These are phyloP conservation scores for Populus deltoides DNA, from an alignment of 345 rosid species.

Conservation along the genomic window DNA sequence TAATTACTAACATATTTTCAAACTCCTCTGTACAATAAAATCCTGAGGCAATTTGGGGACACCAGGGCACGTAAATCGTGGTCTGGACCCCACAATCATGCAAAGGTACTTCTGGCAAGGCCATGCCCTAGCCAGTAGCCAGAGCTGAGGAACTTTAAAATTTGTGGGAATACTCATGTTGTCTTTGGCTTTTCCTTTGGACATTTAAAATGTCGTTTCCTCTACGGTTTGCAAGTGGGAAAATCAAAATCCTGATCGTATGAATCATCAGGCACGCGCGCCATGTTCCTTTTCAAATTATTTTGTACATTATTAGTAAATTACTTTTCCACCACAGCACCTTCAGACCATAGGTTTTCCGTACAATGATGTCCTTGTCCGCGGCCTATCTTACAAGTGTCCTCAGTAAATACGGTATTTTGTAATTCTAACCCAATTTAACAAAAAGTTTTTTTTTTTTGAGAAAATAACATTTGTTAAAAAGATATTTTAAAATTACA, in stretches of 20 bases:
- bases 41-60: neutral
- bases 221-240: constrained; percentile 5
- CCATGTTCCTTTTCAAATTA: constrained; percentile 12
- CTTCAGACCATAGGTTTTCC: neutral
- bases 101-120: neutral
- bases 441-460: no score
- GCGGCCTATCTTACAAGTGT: no score
- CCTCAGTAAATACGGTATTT: no score
- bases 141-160: constrained; percentile 4
- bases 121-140: neutral
- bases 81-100: neutral
- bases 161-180: neutral
- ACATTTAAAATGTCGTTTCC: neutral
- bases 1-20: no score
- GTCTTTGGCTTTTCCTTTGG: neutral
- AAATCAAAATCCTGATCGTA: constrained; percentile 6
- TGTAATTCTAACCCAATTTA: no score
- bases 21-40: neutral
- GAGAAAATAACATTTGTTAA: no score
- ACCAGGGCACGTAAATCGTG: neutral
- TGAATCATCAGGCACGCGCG: neutral
- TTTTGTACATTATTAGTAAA: neutral
- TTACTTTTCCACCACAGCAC: neutral
- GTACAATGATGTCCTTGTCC: no score
- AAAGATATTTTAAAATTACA: no score